A percentile compares a stretch with the other conserved stretches of the same genome.
Conservation (phyloP, 176 grass and related monocot genomes). For the Zoysia pacifica region DNA sequence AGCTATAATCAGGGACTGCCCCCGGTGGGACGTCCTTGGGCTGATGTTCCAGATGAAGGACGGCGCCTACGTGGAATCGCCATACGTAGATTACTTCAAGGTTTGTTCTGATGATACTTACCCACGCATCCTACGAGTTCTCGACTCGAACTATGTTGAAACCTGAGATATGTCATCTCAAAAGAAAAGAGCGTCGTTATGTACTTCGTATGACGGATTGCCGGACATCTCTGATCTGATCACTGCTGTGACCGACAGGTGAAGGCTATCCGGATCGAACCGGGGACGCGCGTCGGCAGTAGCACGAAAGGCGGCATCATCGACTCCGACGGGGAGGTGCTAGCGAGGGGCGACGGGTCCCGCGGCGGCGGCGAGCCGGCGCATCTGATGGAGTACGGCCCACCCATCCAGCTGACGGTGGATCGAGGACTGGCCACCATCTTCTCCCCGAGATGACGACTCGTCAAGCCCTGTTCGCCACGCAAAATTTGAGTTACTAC, state of each 20-base stretch:
- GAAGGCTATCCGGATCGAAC: slow-evolving; percentile 75
- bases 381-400: slow-evolving; percentile 80
- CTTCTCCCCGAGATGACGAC: slow-evolving; percentile 69
- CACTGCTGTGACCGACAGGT: slow-evolving; percentile 45
- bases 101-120: slow-evolving; percentile 19
- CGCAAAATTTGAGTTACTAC: no score
- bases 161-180: no score
- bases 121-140: not conserved
- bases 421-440: slow-evolving; percentile 76
- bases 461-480: no score
- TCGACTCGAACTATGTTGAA: not conserved
- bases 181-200: no score
- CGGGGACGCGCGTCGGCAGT: slow-evolving; percentile 60
- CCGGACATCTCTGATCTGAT: no score
- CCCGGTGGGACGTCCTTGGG: slow-evolving; percentile 52
- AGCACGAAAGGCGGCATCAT: slow-evolving; percentile 77
- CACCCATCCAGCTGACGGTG: slow-evolving; percentile 70
- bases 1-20: slow-evolving; percentile 85
- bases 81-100: slow-evolving; percentile 85
- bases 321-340: slow-evolving; percentile 81
- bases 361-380: not conserved
- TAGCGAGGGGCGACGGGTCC: slow-evolving; percentile 66
- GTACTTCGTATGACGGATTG: no score
- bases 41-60: slow-evolving; percentile 76
- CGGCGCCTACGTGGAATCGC: slow-evolving; percentile 68